Evolutionary conservation across 805 yeast genomes (phyloP).

Genomic region (Candida caryicola): DNA sequence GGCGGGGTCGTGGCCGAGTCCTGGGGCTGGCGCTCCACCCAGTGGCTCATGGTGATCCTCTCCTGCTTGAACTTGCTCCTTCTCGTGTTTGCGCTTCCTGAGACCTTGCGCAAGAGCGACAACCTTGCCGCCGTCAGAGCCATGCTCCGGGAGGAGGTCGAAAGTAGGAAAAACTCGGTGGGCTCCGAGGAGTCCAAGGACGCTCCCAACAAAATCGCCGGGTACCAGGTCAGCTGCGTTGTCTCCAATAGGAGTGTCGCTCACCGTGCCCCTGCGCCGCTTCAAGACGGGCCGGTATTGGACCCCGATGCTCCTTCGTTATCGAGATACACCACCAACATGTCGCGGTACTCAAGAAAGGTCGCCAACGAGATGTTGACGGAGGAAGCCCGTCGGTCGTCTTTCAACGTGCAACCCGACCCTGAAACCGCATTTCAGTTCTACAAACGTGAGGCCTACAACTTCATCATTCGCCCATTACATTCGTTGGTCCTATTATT

Average conservation of each 20-base stretch:
- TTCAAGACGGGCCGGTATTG: conserved; percentile 31
- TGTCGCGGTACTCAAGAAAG: conserved; percentile 29
- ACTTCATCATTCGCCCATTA: conserved; percentile 55
- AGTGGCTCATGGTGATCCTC: conserved; percentile 74
- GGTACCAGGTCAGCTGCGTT: conserved; percentile 27
- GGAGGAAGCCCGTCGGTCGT: conserved; percentile 17
- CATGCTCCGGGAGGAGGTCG: conserved; percentile 26
- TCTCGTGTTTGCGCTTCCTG: conserved; percentile 66
- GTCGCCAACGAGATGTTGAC: conserved; percentile 22
- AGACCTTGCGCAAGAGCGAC: conserved; percentile 67
- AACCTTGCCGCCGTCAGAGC: conserved; percentile 52
- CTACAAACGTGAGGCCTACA: conserved; percentile 34
- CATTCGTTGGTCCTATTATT: conserved; percentile 57
- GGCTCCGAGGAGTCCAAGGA: conserved; percentile 1
- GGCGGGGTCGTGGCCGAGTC: conserved; percentile 71
- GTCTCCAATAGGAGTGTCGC: conserved; percentile 31
- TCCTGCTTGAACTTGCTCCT: conserved; percentile 52
- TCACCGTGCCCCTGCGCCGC: conserved; percentile 11
- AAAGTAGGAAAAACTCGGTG: conserved; percentile 5
- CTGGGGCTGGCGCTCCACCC: conserved; percentile 89
- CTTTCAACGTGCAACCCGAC: conserved; percentile 14
- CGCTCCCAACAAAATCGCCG: conserved; percentile 5
- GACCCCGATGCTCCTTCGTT: conserved; percentile 42
- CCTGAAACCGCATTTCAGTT: conserved; percentile 16
- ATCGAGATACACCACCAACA: conserved; percentile 34